Base-by-base conservation (phyloP, 371 early-diverging fungal genomes). In the Quaeritorhiza haematococci region DNA sequence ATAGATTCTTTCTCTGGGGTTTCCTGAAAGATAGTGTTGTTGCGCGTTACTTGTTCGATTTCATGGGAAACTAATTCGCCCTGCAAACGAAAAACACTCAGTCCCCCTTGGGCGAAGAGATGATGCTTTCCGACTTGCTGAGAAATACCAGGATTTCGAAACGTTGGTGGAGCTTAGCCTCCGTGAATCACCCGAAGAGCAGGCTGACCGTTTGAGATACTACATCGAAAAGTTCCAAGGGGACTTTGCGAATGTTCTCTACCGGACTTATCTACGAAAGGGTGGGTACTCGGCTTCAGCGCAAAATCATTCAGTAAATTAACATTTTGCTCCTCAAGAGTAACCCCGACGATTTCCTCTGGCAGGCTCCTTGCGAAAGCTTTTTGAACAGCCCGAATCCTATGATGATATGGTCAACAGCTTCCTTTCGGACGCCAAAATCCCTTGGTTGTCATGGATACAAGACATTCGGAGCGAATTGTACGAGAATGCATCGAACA, bases 71-170 rank as follows among this genome's bases (percentile, higher is more conserved):
- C n/a, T n/a, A n/a, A n/a, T n/a, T n/a, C n/a, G n/a, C n/a, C n/a
- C n/a, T n/a, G n/a, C n/a, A n/a, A n/a, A n/a, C n/a, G n/a, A n/a
- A n/a, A n/a, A n/a, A n/a, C n/a, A n/a, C n/a, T n/a, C n/a, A n/a
- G n/a, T n/a, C n/a, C n/a, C n/a, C n/a, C n/a, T n/a, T n/a, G n/a
- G n/a, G n/a, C n/a, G n/a, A n/a, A n/a, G n/a, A 13, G 47, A 45
- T 43, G 57, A 30, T 24, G 64, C 64, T 8, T 63, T 58, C 33
- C 8, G 29, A 24, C 7, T 59, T 6, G 59, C 59, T 10, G 64
- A 63, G 28, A 59, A 51, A 35, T 63, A 54, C 49, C 33, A 45
- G 0, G 59, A 58, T 13, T 49, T 63, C 19, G 33, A 42, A 21
- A 59, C 41, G 3, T 49, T 63, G 13, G 58, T 53, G 5, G 46